A percentile compares a stretch with the other conserved stretches of the same genome.
phyloP scores from a whole-genome alignment of 192 early-diverging fungal species.

The Funneliformis mosseae region DNA sequence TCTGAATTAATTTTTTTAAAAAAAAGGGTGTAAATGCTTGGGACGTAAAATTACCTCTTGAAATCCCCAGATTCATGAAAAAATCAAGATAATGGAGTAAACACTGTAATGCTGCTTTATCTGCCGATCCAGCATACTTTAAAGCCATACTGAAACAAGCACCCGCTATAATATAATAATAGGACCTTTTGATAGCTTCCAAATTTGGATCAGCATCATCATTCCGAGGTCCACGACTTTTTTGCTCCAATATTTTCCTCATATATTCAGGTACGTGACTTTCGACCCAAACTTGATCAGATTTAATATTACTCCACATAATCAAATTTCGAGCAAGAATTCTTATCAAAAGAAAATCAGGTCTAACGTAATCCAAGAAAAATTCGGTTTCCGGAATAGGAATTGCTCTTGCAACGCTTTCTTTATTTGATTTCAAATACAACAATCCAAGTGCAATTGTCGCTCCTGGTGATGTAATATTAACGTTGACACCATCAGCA shows the following conservation, averaged over 20 bases:
- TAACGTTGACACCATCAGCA: constrained; percentile 43
- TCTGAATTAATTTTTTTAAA: constrained; percentile 11
- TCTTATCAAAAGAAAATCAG: constrained; percentile 72
- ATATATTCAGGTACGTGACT: constrained; percentile 66
- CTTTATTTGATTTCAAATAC: constrained; percentile 80
- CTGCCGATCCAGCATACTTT: constrained; percentile 64
- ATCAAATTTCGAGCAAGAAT: constrained; percentile 73
- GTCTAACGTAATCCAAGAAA: constrained; percentile 69
- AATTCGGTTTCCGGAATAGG: constrained; percentile 56
- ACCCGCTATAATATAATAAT: constrained; percentile 67
- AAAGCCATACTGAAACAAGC: constrained; percentile 69
- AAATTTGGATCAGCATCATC: constrained; percentile 35
- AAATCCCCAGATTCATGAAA: constrained; percentile 45
- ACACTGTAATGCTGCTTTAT: constrained; percentile 50
- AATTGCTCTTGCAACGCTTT: constrained; percentile 64
- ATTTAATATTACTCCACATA: constrained; percentile 69
- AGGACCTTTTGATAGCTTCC: constrained; percentile 62
- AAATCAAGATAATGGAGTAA: constrained; percentile 57
- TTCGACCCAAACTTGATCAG: constrained; percentile 67
- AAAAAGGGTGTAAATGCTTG: not conserved
- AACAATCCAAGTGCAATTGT: constrained; percentile 83
- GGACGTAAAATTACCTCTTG: constrained; percentile 42
- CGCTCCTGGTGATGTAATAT: constrained; percentile 62
- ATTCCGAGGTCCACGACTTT: constrained; percentile 13
- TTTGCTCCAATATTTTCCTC: constrained; percentile 23